Conservation (phyloP, 2,329 filamentous ascomycete genomes). For the Chaetomiaceae sp. region DNA sequence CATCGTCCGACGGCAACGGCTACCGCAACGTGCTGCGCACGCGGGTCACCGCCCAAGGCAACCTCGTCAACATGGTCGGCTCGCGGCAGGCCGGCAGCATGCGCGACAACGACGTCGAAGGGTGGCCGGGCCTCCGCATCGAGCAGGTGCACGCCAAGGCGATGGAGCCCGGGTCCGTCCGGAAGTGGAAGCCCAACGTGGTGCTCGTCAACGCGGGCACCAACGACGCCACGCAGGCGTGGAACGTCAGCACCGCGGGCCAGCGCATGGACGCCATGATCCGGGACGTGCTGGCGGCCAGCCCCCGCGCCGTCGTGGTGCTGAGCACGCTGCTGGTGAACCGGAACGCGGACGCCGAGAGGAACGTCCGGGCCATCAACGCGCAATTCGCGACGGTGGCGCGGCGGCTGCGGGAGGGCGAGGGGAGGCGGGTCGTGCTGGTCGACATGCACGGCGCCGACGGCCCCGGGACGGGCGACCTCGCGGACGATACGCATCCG, state of each 20-base stretch:
- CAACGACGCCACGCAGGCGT: slow-evolving; percentile 39
- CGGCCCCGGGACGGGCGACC: slow-evolving; percentile 31
- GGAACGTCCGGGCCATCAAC: slow-evolving; percentile 34
- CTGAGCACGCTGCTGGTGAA: slow-evolving; percentile 38
- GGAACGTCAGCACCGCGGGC: slow-evolving; percentile 30
- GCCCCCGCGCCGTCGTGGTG: slow-evolving; percentile 33
- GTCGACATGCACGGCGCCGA: slow-evolving; percentile 38
- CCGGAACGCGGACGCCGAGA: slow-evolving; percentile 15
- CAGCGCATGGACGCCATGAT: slow-evolving; percentile 36
- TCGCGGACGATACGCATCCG: slow-evolving; percentile 39
- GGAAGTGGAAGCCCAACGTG: slow-evolving; percentile 36
- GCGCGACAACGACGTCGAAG: slow-evolving; percentile 42
- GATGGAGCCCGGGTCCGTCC: slow-evolving; percentile 22
- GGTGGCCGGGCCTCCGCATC: slow-evolving; percentile 41
- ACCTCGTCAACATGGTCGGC: slow-evolving; percentile 40
- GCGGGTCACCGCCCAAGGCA: slow-evolving; percentile 33
- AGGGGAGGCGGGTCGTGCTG: slow-evolving; percentile 34
- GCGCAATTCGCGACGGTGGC: slow-evolving; percentile 31
- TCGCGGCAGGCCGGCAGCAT: slow-evolving; percentile 37
- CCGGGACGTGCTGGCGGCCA: slow-evolving; percentile 32
- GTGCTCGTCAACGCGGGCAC: slow-evolving; percentile 42
- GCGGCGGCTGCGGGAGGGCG: slow-evolving; percentile 24
- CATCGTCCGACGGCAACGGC: slow-evolving; percentile 32
- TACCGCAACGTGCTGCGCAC: slow-evolving; percentile 35
- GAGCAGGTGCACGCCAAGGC: slow-evolving; percentile 32